These are phyloP conservation scores for Taxillus chinensis DNA, from an alignment of 164 flowering plant species.

Conservation along the genomic window DNA sequence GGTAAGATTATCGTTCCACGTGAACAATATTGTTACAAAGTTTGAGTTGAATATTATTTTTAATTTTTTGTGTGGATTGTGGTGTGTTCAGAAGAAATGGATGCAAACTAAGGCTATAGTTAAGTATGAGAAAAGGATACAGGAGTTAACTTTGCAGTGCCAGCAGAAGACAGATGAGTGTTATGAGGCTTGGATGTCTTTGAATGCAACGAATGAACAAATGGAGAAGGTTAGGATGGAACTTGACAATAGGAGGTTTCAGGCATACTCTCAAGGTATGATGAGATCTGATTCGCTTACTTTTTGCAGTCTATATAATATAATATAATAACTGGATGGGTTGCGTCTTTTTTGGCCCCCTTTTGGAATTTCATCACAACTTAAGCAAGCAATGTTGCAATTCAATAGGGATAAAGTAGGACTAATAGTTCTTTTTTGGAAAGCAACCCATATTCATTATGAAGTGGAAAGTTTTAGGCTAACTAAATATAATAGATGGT, in stretches of 20 bases:
- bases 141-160: conserved; percentile 44
- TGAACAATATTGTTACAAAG: not conserved
- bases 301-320: not conserved
- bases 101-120: conserved; percentile 30
- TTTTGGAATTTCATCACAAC: no score
- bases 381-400: no score
- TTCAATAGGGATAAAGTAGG: no score
- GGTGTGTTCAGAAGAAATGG: conserved; percentile 37
- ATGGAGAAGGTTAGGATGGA: conserved; percentile 63
- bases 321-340: no score
- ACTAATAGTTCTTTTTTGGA: no score
- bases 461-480: no score
- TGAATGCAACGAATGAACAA: conserved; percentile 53
- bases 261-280: conserved; percentile 51
- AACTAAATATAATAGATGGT: no score
- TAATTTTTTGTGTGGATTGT: not conserved
- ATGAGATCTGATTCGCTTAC: not conserved
- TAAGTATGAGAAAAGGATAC: conserved; percentile 67
- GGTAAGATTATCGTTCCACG: conserved; percentile 23
- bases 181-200: conserved; percentile 85
- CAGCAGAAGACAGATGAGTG: conserved; percentile 65
- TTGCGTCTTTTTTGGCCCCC: no score
- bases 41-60: not conserved
- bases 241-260: conserved; percentile 47
- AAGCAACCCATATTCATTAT: no score